These are phyloP conservation scores for Zygotorulaspora florentina DNA, from an alignment of 805 yeast species.

Conservation along the genomic window DNA sequence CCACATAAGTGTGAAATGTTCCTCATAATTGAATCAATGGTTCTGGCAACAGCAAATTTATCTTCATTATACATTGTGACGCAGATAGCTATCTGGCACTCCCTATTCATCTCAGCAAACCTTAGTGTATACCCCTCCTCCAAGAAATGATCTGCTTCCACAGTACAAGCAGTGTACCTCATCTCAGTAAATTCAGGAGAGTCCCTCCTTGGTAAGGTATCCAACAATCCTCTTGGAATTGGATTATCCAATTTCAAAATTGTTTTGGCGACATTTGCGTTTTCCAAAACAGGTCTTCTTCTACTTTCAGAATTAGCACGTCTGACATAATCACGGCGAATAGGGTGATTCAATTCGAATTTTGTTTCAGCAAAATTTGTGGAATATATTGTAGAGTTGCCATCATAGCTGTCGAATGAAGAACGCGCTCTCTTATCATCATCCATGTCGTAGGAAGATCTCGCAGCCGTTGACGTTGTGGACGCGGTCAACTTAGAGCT, in stretches of 20 bases:
- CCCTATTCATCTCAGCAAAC: constrained; percentile 81
- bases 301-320: constrained; percentile 65
- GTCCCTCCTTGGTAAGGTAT: constrained; percentile 81
- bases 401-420: constrained; percentile 53
- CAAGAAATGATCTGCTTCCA: constrained; percentile 83
- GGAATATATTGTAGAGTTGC: constrained; percentile 31
- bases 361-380: constrained; percentile 36
- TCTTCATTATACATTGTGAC: constrained; percentile 98
- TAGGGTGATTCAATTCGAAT: constrained; percentile 36
- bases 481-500: constrained; percentile 21
- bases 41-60: constrained; percentile 82
- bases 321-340: constrained; percentile 34
- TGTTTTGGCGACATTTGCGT: constrained; percentile 55
- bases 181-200: constrained; percentile 91
- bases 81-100: constrained; percentile 86
- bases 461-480: constrained; percentile 26
- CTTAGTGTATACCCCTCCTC: constrained; percentile 79
- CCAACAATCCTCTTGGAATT: constrained; percentile 80
- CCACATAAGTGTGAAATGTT: constrained; percentile 84
- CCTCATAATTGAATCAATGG: constrained; percentile 90
- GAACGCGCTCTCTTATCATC: constrained; percentile 42
- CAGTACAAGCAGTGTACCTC: constrained; percentile 96
- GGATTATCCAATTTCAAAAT: constrained; percentile 85
- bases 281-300: constrained; percentile 48
- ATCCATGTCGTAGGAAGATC: constrained; percentile 17